Conservation (phyloP, 805 yeast genomes). For the Suhomyces sp. region DNA sequence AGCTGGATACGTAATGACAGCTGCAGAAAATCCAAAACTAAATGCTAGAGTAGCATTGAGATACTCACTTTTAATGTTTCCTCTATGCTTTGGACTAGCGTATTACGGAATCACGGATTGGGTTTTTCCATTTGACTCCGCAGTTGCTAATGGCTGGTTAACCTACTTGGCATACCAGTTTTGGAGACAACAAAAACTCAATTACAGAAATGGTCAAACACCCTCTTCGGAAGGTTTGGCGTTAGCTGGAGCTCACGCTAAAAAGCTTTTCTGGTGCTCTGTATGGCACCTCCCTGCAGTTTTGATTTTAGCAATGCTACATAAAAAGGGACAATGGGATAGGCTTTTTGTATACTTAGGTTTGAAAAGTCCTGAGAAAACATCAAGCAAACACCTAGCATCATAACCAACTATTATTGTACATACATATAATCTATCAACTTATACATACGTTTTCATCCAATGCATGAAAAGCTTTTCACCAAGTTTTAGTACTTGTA, state of each 20-base stretch:
- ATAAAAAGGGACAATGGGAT: conserved; percentile 95
- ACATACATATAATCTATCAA: background rate
- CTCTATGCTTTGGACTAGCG: conserved; percentile 79
- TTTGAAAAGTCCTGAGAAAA: conserved; percentile 1
- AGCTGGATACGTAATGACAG: conserved; percentile 98
- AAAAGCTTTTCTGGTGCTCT: conserved; percentile 88
- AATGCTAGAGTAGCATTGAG: conserved; percentile 93
- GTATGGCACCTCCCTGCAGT: conserved; percentile 93
- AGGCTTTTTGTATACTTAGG: conserved; percentile 33
- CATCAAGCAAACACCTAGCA: background rate
- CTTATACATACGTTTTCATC: too few species aligned
- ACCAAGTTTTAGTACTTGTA: too few species aligned
- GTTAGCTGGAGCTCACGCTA: conserved; percentile 68
- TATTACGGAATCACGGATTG: conserved; percentile 82
- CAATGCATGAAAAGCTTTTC: too few species aligned
- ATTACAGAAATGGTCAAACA: conserved; percentile 45
- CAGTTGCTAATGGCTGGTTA: conserved; percentile 83
- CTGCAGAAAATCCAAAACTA: conserved; percentile 84
- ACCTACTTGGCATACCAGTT: conserved; percentile 74
- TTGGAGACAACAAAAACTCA: conserved; percentile 77
- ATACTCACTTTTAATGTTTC: conserved; percentile 90
- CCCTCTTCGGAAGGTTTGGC: conserved; percentile 57
- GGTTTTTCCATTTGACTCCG: conserved; percentile 77
- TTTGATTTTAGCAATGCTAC: conserved; percentile 86
- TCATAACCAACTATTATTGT: background rate